Percentiles rank a stretch among this genome's conserved stretches.
phyloP scores from a whole-genome alignment of 352 stramenopile species.

The Globisporangium nunn region DNA sequence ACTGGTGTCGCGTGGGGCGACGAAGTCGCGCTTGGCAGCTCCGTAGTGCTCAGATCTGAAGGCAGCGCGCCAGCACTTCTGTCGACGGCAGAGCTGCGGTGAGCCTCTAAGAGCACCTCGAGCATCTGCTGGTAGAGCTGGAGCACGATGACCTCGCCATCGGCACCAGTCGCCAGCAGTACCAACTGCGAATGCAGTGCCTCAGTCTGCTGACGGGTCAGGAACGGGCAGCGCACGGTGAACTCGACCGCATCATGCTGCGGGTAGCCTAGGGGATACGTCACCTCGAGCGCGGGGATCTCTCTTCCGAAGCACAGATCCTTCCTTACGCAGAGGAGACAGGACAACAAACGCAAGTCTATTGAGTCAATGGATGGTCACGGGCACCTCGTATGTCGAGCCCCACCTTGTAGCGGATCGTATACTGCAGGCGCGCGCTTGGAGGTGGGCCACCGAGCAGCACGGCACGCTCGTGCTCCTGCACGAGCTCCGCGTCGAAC shows the following conservation, averaged over 20 bases:
- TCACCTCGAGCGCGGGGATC: slow-evolving; percentile 37
- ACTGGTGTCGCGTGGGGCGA: background rate
- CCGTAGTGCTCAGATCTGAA: background rate
- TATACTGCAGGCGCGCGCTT: slow-evolving; percentile 28
- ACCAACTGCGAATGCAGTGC: slow-evolving; percentile 26
- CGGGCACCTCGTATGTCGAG: background rate
- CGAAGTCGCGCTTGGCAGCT: background rate
- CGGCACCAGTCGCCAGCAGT: slow-evolving; percentile 19
- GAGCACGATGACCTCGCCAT: slow-evolving; percentile 42
- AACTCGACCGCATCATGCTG: slow-evolving; percentile 18
- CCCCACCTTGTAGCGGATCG: slow-evolving; percentile 36
- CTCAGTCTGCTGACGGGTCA: slow-evolving; percentile 32
- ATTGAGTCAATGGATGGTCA: background rate
- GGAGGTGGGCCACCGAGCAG: background rate
- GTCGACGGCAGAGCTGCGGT: background rate
- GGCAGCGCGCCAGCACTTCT: background rate
- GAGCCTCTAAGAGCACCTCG: slow-evolving; percentile 30
- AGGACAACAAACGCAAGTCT: background rate
- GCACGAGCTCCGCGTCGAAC: slow-evolving; percentile 23
- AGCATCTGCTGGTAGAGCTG: slow-evolving; percentile 63
- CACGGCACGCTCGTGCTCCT: slow-evolving; percentile 18
- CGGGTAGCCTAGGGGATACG: slow-evolving; percentile 39
- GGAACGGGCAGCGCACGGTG: slow-evolving; percentile 41
- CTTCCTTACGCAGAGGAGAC: background rate
- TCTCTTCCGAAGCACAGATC: slow-evolving; percentile 12